Base-by-base conservation (phyloP, 257 asterid genomes). In the Lycium barbarum region DNA sequence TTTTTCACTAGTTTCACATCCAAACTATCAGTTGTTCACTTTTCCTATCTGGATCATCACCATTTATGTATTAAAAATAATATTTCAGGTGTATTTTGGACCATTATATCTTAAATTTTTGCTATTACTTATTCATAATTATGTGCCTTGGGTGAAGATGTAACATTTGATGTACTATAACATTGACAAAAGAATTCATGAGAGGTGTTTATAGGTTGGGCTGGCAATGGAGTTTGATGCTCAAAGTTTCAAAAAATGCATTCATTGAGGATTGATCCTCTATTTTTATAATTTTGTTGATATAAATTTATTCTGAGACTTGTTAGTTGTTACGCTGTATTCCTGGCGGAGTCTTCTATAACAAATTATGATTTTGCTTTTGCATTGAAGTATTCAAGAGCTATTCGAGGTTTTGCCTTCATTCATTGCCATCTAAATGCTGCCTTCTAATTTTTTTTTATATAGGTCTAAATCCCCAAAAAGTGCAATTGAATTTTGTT, bases 321-420 rank as follows among this genome's bases (percentile, higher is more conserved):
- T 67, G 13, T 15, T 36, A 17, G 54, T 38, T 40, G 79, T 70
- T 40, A 38, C 54, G 17, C 7, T 9, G 79, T 9, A 17, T 7
- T 40, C 79, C 18, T 71, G 15, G 15, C 35, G 17, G 17, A 40
- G 4, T 17, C 15, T 71, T 40, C 13, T 35, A 68, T 36, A 36
- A 68, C 11, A 3, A 15, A 35, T 14, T 67, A 22, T 47, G 81
- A 73, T 73, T 40, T 73, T 76, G 45, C 63, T 73, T 73, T 73
- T 73, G 63, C 22, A 13, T 49, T 49, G 62, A 22, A 65, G 7
- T 7, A 14, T 49, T 74, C 63, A 7, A 14, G 47, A 76, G 63
- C 12, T 45, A 51, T 26, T 51, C 4, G 20, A 74, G 45, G 3
- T 76, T 6, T 68, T 36, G 6, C 78, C 22, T 15, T 18, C 78